Conservation (phyloP, 2,329 filamentous ascomycete species). For the Lithohypha guttulata region DNA sequence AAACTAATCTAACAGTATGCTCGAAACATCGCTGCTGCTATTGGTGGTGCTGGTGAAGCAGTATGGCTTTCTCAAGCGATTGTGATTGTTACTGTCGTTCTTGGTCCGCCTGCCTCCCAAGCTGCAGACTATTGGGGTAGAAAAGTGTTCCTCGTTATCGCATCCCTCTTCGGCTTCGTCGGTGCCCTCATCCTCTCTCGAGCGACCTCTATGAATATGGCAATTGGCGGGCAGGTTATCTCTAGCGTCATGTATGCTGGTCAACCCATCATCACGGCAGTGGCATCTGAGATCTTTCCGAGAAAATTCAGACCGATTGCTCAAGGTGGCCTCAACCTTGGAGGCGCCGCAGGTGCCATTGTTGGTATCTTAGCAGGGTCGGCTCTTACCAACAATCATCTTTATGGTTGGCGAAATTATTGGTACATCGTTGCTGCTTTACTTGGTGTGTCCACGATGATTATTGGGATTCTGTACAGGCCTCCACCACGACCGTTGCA, state of each 20-base stretch:
- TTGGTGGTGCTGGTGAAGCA: constrained; percentile 10
- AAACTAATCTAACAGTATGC: too few relatives aligned
- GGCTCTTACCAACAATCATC: constrained; percentile 5
- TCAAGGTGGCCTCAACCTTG: constrained; percentile 11
- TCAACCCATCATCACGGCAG: constrained; percentile 13
- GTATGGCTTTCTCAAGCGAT: constrained; percentile 14
- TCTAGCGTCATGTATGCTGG: constrained; percentile 2
- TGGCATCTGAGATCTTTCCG: constrained; percentile 14
- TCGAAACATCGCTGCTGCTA: constrained; percentile 11
- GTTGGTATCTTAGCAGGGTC: constrained; percentile 10
- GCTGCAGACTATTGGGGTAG: constrained; percentile 16
- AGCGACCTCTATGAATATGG: constrained; percentile 8
- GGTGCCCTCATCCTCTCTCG: constrained; percentile 10
- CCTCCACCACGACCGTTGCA: constrained; percentile 12
- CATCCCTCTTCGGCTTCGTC: constrained; percentile 8
- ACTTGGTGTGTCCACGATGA: constrained; percentile 2
- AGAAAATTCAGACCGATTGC: constrained; percentile 9
- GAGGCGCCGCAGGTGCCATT: not conserved
- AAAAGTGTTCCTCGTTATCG: constrained; percentile 11
- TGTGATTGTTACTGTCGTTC: constrained; percentile 11
- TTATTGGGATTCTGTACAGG: constrained; percentile 10
- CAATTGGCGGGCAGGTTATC: constrained; percentile 11
- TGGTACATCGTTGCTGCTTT: constrained; percentile 12
- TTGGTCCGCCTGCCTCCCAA: constrained; percentile 12
- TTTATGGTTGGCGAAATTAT: constrained; percentile 10